phyloP scores from a whole-genome alignment of 495 filamentous ascomycete species.

The Chaetomium cochliodes region DNA sequence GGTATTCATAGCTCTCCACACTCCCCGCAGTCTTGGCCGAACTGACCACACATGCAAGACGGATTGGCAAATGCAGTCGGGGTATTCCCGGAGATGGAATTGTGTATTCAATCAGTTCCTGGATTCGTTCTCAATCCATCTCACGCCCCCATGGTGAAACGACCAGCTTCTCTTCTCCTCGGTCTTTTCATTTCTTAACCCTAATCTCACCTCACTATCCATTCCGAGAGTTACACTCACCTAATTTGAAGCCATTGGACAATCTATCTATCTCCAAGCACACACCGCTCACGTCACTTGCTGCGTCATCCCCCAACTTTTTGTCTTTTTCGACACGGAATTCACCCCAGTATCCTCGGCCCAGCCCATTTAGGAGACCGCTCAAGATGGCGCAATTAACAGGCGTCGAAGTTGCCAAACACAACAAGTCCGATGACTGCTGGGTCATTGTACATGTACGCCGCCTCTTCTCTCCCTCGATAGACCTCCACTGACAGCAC shows the following conservation, averaged over 20 bases:
- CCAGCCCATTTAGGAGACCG: neutral
- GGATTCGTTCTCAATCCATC: neutral
- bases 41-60: neutral
- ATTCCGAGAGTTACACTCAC: too few relatives aligned
- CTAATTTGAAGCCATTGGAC: too few relatives aligned
- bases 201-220: too few relatives aligned
- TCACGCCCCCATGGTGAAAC: neutral
- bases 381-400: conserved; percentile 46
- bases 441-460: conserved; percentile 75
- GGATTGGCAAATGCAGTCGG: neutral
- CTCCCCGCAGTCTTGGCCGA: conserved; percentile 12
- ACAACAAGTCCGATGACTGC: conserved; percentile 66
- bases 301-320: too few relatives aligned
- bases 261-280: too few relatives aligned
- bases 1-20: neutral
- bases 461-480: neutral
- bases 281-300: too few relatives aligned
- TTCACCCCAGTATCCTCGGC: too few relatives aligned
- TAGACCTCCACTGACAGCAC: neutral
- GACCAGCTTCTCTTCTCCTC: neutral
- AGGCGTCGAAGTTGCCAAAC: conserved; percentile 65
- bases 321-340: too few relatives aligned
- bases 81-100: neutral
- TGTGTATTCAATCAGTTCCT: neutral
- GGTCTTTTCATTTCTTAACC: too few relatives aligned